These are phyloP conservation scores for Suillus discolor DNA, from an alignment of 768 basidiomycete genomes.

Conservation along the genomic window DNA sequence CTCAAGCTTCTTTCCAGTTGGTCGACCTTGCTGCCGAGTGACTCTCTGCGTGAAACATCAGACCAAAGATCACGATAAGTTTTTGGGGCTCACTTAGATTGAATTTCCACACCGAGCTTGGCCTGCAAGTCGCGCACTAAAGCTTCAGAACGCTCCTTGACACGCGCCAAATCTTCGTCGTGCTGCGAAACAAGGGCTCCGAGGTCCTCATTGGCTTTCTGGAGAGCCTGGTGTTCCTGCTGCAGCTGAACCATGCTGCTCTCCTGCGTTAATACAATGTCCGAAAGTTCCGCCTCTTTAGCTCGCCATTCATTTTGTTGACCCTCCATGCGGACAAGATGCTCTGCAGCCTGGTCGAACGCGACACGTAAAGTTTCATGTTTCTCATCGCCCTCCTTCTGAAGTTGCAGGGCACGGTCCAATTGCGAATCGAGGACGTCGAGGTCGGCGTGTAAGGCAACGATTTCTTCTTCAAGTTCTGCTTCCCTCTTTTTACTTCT, in stretches of 20 bases:
- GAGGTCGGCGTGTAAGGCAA: conserved; percentile 77
- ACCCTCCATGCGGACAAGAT: conserved; percentile 78
- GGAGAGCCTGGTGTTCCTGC: conserved; percentile 60
- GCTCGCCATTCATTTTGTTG: conserved; percentile 69
- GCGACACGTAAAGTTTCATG: conserved; percentile 68
- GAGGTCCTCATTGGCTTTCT: conserved; percentile 68
- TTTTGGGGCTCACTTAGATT: conserved; percentile 52
- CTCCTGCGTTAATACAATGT: conserved; percentile 58
- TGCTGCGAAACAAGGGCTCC: conserved; percentile 67
- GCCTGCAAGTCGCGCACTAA: conserved; percentile 67
- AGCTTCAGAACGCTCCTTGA: conserved; percentile 74
- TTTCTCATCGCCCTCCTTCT: conserved; percentile 81
- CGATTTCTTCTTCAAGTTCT: conserved; percentile 84
- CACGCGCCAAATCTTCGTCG: conserved; percentile 76
- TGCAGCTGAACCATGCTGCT: conserved; percentile 61
- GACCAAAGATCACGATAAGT: background rate
- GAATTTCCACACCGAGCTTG: conserved; percentile 66
- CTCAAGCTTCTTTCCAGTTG: conserved; percentile 69
- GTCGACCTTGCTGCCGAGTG: conserved; percentile 59
- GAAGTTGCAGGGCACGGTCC: conserved; percentile 73
- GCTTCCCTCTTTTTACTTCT: conserved; percentile 84
- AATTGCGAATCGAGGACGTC: conserved; percentile 86
- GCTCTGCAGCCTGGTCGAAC: conserved; percentile 85
- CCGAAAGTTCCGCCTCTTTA: conserved; percentile 64
- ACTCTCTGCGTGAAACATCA: conserved; percentile 49